Percentiles rank a stretch among this genome's conserved stretches.
Evolutionary conservation across 2,329 filamentous ascomycete species (phyloP).

Genomic region (Ceratocystis cacaofunesta): DNA sequence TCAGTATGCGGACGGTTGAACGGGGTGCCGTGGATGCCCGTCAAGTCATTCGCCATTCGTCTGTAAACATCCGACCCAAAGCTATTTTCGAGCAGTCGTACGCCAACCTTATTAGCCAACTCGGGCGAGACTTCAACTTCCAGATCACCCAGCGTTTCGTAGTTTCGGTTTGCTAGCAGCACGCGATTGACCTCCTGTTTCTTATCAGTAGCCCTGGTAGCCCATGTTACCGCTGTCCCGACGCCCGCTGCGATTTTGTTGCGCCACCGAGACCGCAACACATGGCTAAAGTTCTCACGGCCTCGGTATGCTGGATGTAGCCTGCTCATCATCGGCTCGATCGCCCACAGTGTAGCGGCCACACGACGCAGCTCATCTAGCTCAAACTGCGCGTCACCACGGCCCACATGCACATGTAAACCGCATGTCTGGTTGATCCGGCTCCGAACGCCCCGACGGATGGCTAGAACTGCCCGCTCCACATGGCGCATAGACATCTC

Average conservation of each 20-base stretch:
- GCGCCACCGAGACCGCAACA: neutral
- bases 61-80: neutral
- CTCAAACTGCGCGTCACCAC: constrained; percentile 23
- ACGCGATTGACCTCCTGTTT: neutral
- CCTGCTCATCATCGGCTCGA: constrained; percentile 25
- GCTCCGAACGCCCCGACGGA: constrained; percentile 23
- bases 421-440: constrained; percentile 25
- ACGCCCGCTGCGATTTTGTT: neutral
- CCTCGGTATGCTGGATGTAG: constrained; percentile 25
- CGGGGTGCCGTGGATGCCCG: constrained; percentile 5
- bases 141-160: neutral
- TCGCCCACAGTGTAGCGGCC: constrained; percentile 25
- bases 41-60: constrained; percentile 2
- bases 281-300: constrained; percentile 9
- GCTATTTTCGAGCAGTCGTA: neutral
- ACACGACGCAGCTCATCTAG: constrained; percentile 22
- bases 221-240: neutral
- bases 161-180: neutral
- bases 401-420: constrained; percentile 27
- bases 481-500: constrained; percentile 22
- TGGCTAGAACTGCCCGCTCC: constrained; percentile 22
- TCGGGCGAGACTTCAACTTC: neutral
- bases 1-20: constrained; percentile 1
- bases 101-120: neutral
- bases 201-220: neutral